A percentile compares a stretch with the other conserved stretches of the same genome.
These are phyloP conservation scores for Apodospora peruviana DNA, from an alignment of 495 filamentous ascomycete genomes.

Conservation along the genomic window DNA sequence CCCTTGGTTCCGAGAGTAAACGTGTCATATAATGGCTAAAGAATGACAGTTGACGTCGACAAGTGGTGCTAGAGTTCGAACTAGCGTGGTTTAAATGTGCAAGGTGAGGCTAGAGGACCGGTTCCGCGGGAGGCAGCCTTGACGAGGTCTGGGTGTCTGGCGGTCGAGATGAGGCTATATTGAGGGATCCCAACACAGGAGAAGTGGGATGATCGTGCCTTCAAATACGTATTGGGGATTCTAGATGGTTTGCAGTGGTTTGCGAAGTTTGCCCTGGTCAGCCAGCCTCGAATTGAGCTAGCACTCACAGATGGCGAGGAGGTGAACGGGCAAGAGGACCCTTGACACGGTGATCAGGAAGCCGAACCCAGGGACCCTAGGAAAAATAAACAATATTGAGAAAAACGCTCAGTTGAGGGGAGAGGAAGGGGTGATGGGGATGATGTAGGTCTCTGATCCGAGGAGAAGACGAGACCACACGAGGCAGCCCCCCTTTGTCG, in stretches of 20 bases:
- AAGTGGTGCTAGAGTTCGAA: background rate
- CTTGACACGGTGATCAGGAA: background rate
- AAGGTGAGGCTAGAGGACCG: background rate
- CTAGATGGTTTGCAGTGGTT: background rate
- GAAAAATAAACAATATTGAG: background rate
- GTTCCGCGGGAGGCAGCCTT: background rate
- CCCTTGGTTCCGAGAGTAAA: too few relatives aligned
- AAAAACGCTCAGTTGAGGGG: background rate
- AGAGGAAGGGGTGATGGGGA: background rate
- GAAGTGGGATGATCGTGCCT: background rate
- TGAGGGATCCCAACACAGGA: background rate
- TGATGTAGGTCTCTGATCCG: background rate
- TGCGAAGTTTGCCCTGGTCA: background rate
- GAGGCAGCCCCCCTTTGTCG: too few relatives aligned
- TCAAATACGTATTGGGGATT: background rate
- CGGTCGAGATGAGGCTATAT: background rate
- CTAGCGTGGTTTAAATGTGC: background rate
- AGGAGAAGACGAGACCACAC: too few relatives aligned
- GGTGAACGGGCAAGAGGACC: background rate
- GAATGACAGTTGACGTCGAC: too few relatives aligned
- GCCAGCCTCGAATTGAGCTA: background rate
- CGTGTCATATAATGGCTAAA: too few relatives aligned
- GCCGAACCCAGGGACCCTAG: background rate
- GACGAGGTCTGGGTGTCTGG: background rate
- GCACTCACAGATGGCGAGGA: conserved; percentile 1